Base-by-base conservation (phyloP, 1,284 basidiomycete genomes). In the Sporisorium exsertum region DNA sequence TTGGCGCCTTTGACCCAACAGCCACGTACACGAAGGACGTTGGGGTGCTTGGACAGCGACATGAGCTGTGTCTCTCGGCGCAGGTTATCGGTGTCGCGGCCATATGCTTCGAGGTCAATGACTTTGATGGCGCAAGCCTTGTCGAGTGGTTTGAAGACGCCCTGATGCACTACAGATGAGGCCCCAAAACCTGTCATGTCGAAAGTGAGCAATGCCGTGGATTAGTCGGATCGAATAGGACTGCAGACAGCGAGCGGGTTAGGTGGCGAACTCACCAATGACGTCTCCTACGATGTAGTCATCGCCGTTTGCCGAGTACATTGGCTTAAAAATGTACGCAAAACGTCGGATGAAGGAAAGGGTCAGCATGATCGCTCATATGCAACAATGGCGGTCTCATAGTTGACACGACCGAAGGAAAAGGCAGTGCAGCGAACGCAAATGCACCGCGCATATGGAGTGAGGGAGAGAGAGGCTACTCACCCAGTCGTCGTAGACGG, bases 31-130 rank as follows among this genome's bases (percentile, higher is more conserved):
- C 93, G 91, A 20, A 95, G 88, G 7, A 95, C 93, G 78, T 95
- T 94, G 27, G 94, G 93, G 76, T 95, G 94, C 83, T 95, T 95
- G n/a, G 91, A 93, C 2, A 95, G 88, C 3, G 93, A 94, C 94
- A 95, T 95, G 51, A 95, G 88, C 60, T 93, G 93, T 0, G 94
- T 95, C 86, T 95, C 94, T 58, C 93, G 88, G 74, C 91, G 91
- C 12, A 94, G 88, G 43, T 78, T 71, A 72, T 78, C 68, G 68
- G 70, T 49, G 70, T 83, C 72, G 67, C 85, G 58, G 60, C 82
- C 72, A 76, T 81, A 72, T 92, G 89, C 47, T 89, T 95, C 94
- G 59, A 95, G 90, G 83, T 95, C 93, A 60, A 95, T 90, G 58
- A 95, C 92, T 86, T 94, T 94, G 84, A 94, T 89, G 0, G 93